Conservation (phyloP, 768 basidiomycete genomes). For the Tylopilus plumbeoviolaceoides region DNA sequence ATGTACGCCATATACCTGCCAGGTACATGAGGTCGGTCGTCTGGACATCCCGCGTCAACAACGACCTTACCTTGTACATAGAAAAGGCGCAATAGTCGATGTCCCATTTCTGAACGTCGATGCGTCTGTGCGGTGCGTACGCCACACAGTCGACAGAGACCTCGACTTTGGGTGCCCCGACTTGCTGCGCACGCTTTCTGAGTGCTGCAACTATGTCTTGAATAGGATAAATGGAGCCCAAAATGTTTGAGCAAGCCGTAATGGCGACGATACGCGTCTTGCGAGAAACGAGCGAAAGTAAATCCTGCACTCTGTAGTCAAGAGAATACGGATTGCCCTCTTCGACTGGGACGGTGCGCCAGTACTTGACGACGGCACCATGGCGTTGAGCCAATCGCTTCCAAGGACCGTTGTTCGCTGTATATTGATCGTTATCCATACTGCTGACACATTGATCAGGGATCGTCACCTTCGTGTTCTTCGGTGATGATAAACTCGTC, state of each 20-base stretch:
- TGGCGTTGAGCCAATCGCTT: slow-evolving; percentile 62
- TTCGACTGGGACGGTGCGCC: slow-evolving; percentile 47
- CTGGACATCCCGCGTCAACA: neutral
- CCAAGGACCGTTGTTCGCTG: slow-evolving; percentile 77
- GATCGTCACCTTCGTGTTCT: slow-evolving; percentile 67
- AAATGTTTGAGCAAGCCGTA: slow-evolving; percentile 71
- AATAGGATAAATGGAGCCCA: slow-evolving; percentile 63
- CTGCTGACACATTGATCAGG: neutral
- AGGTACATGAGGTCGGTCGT: neutral
- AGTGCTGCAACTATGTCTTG: slow-evolving; percentile 51
- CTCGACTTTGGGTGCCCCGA: slow-evolving; percentile 59
- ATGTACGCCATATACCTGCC: slow-evolving; percentile 72
- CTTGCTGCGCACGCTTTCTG: slow-evolving; percentile 44
- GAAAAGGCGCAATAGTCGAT: slow-evolving; percentile 71
- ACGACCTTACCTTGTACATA: slow-evolving; percentile 61
- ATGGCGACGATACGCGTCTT: slow-evolving; percentile 73
- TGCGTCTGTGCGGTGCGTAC: slow-evolving; percentile 67
- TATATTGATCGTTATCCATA: neutral
- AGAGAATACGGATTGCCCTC: slow-evolving; percentile 67
- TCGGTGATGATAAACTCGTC: slow-evolving; percentile 78
- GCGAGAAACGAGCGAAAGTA: slow-evolving; percentile 57
- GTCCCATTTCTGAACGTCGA: slow-evolving; percentile 76
- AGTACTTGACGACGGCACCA: slow-evolving; percentile 53
- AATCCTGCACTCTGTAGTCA: slow-evolving; percentile 46
- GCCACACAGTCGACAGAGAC: slow-evolving; percentile 75